phyloP scores from a whole-genome alignment of 306 rosid genomes.

The Cajanus cajan region DNA sequence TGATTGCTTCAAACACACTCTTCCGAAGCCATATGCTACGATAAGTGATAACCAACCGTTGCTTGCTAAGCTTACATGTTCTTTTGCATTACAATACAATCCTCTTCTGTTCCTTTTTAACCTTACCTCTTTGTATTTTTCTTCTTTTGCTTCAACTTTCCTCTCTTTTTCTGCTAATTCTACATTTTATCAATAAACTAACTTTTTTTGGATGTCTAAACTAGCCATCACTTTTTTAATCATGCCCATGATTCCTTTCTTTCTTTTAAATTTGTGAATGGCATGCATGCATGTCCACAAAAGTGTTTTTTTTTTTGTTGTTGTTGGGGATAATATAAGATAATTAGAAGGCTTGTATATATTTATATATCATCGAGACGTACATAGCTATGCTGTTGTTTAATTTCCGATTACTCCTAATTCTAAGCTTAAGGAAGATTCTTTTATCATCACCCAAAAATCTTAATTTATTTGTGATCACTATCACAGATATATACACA shows the following conservation, averaged over 20 bases:
- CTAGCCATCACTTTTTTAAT: constrained; percentile 14
- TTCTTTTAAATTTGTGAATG: background rate
- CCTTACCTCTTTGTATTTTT: background rate
- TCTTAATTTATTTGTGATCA: background rate
- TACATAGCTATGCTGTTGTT: background rate
- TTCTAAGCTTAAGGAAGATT: background rate
- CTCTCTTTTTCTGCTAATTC: background rate
- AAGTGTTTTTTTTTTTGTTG: background rate
- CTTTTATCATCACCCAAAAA: background rate
- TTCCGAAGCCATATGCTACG: background rate
- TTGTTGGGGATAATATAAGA: constrained; percentile 7
- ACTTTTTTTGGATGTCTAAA: background rate
- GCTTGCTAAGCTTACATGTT: background rate
- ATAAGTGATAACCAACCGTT: background rate
- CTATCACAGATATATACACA: no score
- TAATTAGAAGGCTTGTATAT: background rate
- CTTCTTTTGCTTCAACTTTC: background rate
- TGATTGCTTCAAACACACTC: constrained; percentile 48
- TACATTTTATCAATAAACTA: background rate
- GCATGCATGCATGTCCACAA: background rate
- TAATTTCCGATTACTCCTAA: background rate
- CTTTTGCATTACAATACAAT: background rate
- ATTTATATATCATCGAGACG: background rate
- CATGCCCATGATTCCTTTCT: background rate
- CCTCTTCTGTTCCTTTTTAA: background rate